These are phyloP conservation scores for Pelargonium citronellum DNA, from an alignment of 441 rosid genomes.

Conservation along the genomic window DNA sequence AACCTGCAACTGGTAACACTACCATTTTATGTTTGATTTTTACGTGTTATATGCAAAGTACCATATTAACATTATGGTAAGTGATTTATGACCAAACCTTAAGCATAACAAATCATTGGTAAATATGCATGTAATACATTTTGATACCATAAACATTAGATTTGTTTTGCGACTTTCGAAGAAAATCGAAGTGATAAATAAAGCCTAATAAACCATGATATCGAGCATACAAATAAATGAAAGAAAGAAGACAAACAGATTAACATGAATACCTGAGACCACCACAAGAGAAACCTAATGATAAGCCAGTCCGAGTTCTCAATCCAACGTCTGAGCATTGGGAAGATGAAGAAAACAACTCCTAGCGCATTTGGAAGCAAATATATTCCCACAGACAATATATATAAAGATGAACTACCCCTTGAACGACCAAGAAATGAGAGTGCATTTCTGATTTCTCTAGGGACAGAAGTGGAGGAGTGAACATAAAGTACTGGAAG, in stretches of 20 bases:
- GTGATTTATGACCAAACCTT: not conserved
- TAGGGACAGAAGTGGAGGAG: constrained; percentile 45
- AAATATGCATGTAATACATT: not conserved
- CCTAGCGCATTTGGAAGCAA: constrained; percentile 71
- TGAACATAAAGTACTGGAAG: constrained; percentile 71
- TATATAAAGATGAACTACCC: constrained; percentile 71
- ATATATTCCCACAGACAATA: constrained; percentile 68
- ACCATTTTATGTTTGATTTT: not conserved
- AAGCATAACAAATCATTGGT: not conserved
- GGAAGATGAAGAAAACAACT: constrained; percentile 77
- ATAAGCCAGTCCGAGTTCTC: constrained; percentile 96
- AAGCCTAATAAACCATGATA: not conserved
- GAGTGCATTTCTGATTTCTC: constrained; percentile 34
- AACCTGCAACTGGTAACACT: not conserved
- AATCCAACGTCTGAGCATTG: constrained; percentile 93
- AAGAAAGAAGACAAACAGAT: constrained; percentile 6
- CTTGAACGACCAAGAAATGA: constrained; percentile 57
- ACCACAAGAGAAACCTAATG: constrained; percentile 85
- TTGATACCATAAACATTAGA: not conserved
- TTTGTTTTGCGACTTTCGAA: not conserved
- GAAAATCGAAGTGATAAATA: not conserved
- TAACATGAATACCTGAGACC: constrained; percentile 77
- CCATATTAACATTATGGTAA: not conserved
- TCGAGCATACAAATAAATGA: constrained; percentile 9
- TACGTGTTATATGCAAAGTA: not conserved